Conservation (phyloP, 1,284 basidiomycete species). For the Sphagnurus paluster region DNA sequence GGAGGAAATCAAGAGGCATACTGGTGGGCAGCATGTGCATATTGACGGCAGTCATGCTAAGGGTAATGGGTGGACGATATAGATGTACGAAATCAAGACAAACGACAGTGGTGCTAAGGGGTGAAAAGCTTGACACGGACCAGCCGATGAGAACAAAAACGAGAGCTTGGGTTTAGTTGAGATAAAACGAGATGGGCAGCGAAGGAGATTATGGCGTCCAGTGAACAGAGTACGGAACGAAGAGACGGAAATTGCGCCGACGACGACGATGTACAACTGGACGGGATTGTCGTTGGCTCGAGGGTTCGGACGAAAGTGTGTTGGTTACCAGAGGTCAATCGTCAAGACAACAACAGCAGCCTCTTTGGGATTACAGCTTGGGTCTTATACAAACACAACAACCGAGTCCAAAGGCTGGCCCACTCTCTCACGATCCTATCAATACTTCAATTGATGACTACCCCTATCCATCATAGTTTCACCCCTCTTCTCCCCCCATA, state of each 20-base stretch:
- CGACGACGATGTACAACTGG: constrained; percentile 34
- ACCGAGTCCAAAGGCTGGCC: not conserved
- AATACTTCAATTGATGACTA: constrained; percentile 14
- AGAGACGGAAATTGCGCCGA: constrained; percentile 21
- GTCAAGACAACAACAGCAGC: constrained; percentile 62
- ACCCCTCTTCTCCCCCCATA: constrained; percentile 47
- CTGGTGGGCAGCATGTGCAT: constrained; percentile 67
- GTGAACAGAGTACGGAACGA: constrained; percentile 21
- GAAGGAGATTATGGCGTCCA: constrained; percentile 18
- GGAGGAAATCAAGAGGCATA: constrained; percentile 70
- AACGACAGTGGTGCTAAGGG: constrained; percentile 27
- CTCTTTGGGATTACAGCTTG: constrained; percentile 19
- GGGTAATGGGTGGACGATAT: constrained; percentile 6
- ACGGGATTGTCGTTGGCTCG: constrained; percentile 28
- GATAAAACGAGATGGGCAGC: constrained; percentile 18
- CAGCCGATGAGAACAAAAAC: constrained; percentile 24
- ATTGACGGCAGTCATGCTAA: constrained; percentile 68
- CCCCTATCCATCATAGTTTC: constrained; percentile 21
- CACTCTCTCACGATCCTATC: constrained; percentile 21
- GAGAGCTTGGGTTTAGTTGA: constrained; percentile 21
- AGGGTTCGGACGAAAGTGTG: constrained; percentile 31
- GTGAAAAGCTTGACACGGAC: constrained; percentile 22
- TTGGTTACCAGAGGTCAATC: constrained; percentile 47
- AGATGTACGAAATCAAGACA: constrained; percentile 1
- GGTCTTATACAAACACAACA: constrained; percentile 11